These are phyloP conservation scores for Pleurotus platypus DNA, from an alignment of 768 basidiomycete genomes.

Conservation along the genomic window DNA sequence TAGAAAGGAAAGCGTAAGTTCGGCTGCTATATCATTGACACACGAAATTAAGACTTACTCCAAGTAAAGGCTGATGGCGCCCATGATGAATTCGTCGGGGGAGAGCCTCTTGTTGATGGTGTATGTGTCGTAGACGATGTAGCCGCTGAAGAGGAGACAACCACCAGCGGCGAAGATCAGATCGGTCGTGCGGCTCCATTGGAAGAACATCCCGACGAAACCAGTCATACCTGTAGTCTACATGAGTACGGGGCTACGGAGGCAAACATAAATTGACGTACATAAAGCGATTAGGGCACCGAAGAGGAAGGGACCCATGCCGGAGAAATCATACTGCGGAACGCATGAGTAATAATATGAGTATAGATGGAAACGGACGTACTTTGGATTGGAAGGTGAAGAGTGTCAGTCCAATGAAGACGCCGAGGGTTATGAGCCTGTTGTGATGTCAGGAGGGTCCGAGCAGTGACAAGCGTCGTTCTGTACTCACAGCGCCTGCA, in stretches of 20 bases:
- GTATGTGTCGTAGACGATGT: slow-evolving; percentile 89
- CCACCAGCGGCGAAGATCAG: slow-evolving; percentile 76
- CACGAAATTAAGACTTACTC: slow-evolving; percentile 51
- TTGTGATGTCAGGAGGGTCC: neutral
- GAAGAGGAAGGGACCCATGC: slow-evolving; percentile 89
- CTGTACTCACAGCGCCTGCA: slow-evolving; percentile 76
- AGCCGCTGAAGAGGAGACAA: slow-evolving; percentile 83
- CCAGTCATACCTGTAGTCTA: slow-evolving; percentile 66
- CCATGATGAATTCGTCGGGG: slow-evolving; percentile 93
- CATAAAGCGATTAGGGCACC: slow-evolving; percentile 77
- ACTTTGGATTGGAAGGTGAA: slow-evolving; percentile 96
- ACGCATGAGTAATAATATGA: neutral
- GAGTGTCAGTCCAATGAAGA: slow-evolving; percentile 90
- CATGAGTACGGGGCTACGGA: neutral
- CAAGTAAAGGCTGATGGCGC: slow-evolving; percentile 88
- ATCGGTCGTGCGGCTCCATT: slow-evolving; percentile 80
- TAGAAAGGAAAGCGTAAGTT: slow-evolving; percentile 19
- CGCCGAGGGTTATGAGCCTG: slow-evolving; percentile 84
- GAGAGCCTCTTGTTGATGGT: slow-evolving; percentile 83
- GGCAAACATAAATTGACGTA: slow-evolving; percentile 27
- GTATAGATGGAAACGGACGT: slow-evolving; percentile 12
- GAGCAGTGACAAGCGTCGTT: neutral
- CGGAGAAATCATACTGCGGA: slow-evolving; percentile 86
- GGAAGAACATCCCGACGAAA: slow-evolving; percentile 81
- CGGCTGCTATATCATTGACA: slow-evolving; percentile 11